Percentiles rank a stretch among this genome's conserved stretches.
Conservation (phyloP, 1,284 basidiomycete genomes). For the Malassezia brasiliensis region DNA sequence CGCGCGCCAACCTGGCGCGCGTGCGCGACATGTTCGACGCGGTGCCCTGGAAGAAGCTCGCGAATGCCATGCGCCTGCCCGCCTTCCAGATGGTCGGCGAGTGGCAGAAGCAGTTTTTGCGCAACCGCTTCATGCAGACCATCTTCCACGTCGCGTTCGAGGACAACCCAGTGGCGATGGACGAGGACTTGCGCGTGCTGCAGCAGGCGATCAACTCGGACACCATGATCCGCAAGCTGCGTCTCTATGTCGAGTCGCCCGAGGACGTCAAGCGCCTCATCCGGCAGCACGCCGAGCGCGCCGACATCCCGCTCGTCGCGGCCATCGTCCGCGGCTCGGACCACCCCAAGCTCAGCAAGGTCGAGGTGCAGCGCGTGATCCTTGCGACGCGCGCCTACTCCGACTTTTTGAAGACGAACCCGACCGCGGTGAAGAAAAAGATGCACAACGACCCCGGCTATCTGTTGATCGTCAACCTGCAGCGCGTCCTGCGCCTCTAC, state of each 20-base stretch:
- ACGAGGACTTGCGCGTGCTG: conserved; percentile 34
- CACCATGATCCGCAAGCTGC: conserved; percentile 40
- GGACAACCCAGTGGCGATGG: conserved; percentile 36
- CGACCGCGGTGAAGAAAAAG: conserved; percentile 27
- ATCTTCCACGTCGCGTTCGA: conserved; percentile 36
- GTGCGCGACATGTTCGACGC: conserved; percentile 30
- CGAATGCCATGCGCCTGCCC: conserved; percentile 37
- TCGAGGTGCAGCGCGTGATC: conserved; percentile 39
- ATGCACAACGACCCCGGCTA: conserved; percentile 34
- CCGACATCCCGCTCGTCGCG: conserved; percentile 41
- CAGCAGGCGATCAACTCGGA: conserved; percentile 29
- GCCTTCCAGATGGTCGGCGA: conserved; percentile 29
- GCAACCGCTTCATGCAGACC: conserved; percentile 29
- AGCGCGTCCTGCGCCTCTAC: conserved; percentile 34
- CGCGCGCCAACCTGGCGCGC: conserved; percentile 34
- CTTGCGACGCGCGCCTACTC: conserved; percentile 33
- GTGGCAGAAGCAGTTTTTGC: conserved; percentile 34
- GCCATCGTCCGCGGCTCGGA: conserved; percentile 43
- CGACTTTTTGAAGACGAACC: conserved; percentile 30
- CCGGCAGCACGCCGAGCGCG: conserved; percentile 32
- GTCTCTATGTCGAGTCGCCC: conserved; percentile 32
- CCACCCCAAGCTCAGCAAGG: conserved; percentile 38
- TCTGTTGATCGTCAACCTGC: conserved; percentile 32
- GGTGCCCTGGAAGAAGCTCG: conserved; percentile 40
- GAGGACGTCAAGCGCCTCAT: conserved; percentile 42